Conservation (phyloP, 805 yeast species). For the Barnettozyma sucrosica region DNA sequence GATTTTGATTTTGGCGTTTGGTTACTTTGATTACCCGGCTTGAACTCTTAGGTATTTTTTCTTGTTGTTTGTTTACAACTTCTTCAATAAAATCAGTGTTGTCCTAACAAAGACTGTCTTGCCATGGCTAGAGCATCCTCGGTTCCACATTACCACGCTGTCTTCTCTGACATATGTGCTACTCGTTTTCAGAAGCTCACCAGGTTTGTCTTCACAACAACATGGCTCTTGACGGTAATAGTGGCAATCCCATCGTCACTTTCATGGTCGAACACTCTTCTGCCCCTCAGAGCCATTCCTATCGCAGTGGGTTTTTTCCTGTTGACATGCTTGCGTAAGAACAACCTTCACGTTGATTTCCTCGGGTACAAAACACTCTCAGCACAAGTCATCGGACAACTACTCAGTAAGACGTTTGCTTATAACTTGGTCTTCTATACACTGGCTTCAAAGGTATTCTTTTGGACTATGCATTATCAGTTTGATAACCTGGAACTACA, state of each 20-base stretch:
- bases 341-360: conserved; percentile 34
- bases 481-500: conserved; percentile 19
- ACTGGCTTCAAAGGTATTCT: conserved; percentile 24
- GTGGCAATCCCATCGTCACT: conserved; percentile 21
- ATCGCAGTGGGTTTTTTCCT: conserved; percentile 28
- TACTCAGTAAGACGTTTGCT: conserved; percentile 21
- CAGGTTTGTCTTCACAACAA: conserved; percentile 28
- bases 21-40: not conserved
- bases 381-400: conserved; percentile 23
- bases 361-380: conserved; percentile 29
- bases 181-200: conserved; percentile 35
- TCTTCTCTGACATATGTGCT: conserved; percentile 36
- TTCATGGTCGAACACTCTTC: conserved; percentile 23
- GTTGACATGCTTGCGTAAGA: conserved; percentile 35
- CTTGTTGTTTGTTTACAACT: not conserved
- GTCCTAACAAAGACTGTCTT: not conserved
- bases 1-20: not conserved
- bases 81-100: not conserved
- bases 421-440: conserved; percentile 18
- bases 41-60: no score
- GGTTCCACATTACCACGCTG: conserved; percentile 31
- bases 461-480: conserved; percentile 19
- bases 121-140: not conserved
- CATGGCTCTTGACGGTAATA: conserved; percentile 25
- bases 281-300: conserved; percentile 26